Conservation (phyloP, 306 rosid genomes). For the Fragaria ananassa region DNA sequence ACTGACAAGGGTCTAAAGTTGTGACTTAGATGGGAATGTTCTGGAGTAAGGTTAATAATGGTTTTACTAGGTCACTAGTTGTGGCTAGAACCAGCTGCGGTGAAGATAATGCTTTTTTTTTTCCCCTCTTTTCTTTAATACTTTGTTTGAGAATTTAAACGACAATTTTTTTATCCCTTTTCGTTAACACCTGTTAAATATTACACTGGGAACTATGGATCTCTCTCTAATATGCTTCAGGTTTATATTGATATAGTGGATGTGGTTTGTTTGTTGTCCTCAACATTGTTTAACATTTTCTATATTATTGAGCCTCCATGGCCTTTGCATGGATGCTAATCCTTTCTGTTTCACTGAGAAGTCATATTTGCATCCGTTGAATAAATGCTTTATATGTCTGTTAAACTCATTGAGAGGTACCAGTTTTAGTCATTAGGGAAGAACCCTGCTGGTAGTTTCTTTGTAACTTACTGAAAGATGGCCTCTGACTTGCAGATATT, state of each 20-base stretch:
- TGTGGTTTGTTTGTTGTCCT: too few species aligned
- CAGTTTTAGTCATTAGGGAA: not conserved
- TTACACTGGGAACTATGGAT: not conserved
- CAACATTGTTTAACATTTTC: not conserved
- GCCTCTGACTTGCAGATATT: slow-evolving; percentile 41
- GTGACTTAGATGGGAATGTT: not conserved
- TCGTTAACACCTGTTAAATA: not conserved
- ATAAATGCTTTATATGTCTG: not conserved
- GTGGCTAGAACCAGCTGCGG: not conserved
- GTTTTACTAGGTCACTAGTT: not conserved
- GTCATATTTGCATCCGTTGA: not conserved
- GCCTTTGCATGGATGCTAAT: not conserved
- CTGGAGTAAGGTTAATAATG: not conserved
- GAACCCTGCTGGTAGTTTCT: not conserved
- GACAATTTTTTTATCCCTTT: too few species aligned
- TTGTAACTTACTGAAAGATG: slow-evolving; percentile 1
- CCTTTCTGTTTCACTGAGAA: not conserved
- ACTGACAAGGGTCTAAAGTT: slow-evolving; percentile 1
- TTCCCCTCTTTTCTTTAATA: not conserved
- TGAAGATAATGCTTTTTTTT: not conserved
- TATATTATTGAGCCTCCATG: not conserved
- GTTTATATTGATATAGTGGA: not conserved
- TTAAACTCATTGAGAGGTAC: not conserved
- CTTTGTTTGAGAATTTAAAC: not conserved
- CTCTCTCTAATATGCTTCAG: not conserved